Evolutionary conservation across 1,284 basidiomycete species (phyloP), one percentile per base, ranked within the genome.

Genomic region (Leccinum griseonigrum): DNA sequence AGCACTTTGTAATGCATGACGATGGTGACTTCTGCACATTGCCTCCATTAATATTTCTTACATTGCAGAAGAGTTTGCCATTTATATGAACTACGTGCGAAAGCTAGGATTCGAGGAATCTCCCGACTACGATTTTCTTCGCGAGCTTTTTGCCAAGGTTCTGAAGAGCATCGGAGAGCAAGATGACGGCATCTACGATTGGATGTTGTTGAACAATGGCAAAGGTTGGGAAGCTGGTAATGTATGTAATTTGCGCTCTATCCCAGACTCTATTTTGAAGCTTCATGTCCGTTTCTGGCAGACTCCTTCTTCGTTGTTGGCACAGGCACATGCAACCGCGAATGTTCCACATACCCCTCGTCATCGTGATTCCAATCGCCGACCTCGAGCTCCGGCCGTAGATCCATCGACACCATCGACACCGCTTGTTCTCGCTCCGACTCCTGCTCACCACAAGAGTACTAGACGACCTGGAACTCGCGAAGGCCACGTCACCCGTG

Each of bases 11-110:
- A 54, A 52, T 22, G 50, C 31, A 55, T 52, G 54, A 43, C 34
- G 18, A 54, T 46, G 56, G 36, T 32, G 32, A 56, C 26, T 14
- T 61, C 16, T 9, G 54, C 31, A 5, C 40, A 52, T 57, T 53
- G 51, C n/a, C 31, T 55, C 61, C 16, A 57, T 65, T 51, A 53
- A 60, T 62, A 56, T 52, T 46, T 28, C 57, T 59, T 56, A 72
- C 81, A 88, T 59, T 55, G 73, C 81, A 88, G 95, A 97, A 83
- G 95, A 98, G 74, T 97, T 97, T 72, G 86, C 89, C 59, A 97
- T 97, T 71, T 97, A 96, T 79, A 94, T 98, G 88, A 97, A 97
- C 79, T 98, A 98, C 74, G 94, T 95, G 69, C 92, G 95, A 62
- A 97, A 95, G 73, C 85, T 97, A 63, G 93, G 95, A 57, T 98